These are phyloP conservation scores for Collybiopsis confluens DNA, from an alignment of 768 basidiomycete species.

Conservation along the genomic window DNA sequence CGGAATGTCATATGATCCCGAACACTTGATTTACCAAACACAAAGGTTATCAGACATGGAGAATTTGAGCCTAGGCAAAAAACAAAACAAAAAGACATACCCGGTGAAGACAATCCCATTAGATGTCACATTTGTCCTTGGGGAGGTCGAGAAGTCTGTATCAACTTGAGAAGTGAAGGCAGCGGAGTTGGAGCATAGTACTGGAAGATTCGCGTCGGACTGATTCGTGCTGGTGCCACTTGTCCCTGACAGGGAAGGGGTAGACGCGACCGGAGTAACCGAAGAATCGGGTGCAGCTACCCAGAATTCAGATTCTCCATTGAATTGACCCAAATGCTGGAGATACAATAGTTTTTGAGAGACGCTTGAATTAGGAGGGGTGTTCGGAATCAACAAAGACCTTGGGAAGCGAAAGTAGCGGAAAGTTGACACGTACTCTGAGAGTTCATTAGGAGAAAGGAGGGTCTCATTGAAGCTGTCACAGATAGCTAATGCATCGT, in stretches of 20 bases:
- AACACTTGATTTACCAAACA: conserved; percentile 18
- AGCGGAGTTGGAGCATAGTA: conserved; percentile 16
- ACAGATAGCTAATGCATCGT: conserved; percentile 11
- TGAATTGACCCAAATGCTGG: not conserved
- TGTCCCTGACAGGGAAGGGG: not conserved
- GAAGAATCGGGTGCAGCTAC: conserved; percentile 6
- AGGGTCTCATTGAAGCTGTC: conserved; percentile 12
- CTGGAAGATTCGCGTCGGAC: conserved; percentile 1
- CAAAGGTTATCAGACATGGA: not conserved
- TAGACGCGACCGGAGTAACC: not conserved
- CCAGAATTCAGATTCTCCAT: not conserved
- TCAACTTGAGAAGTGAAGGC: conserved; percentile 14
- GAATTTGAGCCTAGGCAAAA: no score
- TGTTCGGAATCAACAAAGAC: no score
- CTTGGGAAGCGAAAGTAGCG: no score
- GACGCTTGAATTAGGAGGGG: not conserved
- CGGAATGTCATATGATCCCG: conserved; percentile 37
- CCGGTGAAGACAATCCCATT: conserved; percentile 12
- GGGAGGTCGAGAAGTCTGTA: conserved; percentile 13
- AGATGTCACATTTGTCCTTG: conserved; percentile 7
- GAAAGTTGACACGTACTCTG: not conserved
- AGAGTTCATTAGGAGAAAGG: not conserved
- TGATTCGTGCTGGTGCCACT: not conserved
- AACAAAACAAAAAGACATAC: not conserved
- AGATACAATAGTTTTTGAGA: not conserved